phyloP scores from a whole-genome alignment of 2,329 filamentous ascomycete species.

The Teratosphaeria nubilosa region DNA sequence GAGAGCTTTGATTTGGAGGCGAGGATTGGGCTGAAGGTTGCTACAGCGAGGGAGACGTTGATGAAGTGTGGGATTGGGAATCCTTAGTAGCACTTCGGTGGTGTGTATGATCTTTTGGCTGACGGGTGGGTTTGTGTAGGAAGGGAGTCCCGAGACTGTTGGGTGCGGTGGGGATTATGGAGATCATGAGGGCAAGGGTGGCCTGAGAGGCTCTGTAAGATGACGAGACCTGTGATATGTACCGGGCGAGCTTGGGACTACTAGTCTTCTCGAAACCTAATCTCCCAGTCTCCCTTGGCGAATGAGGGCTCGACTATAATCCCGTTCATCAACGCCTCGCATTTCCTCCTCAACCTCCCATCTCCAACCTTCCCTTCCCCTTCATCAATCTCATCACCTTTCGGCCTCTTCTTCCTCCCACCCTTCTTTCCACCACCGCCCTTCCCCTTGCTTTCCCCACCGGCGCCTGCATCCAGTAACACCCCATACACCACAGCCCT shows the following conservation, averaged over 20 bases:
- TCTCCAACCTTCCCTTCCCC: slow-evolving; percentile 6
- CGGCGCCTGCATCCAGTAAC: slow-evolving; percentile 13
- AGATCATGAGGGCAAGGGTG: neutral
- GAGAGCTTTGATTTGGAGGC: slow-evolving; percentile 64
- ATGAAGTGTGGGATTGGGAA: slow-evolving; percentile 16
- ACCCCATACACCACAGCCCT: slow-evolving; percentile 50
- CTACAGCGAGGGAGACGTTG: slow-evolving; percentile 58
- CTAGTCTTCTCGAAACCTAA: slow-evolving; percentile 44
- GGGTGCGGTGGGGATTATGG: neutral
- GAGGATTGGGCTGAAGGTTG: slow-evolving; percentile 60
- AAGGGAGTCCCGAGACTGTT: neutral
- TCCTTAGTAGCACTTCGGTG: neutral
- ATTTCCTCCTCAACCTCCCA: slow-evolving; percentile 32
- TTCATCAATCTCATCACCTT: slow-evolving; percentile 11
- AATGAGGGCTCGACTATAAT: slow-evolving; percentile 50
- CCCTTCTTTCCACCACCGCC: neutral
- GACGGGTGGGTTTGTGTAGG: neutral
- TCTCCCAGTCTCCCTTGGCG: slow-evolving; percentile 51
- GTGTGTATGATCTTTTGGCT: neutral
- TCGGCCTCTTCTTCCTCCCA: neutral
- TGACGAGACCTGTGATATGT: neutral
- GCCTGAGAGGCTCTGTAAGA: neutral
- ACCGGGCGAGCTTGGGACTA: neutral
- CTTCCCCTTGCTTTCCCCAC: slow-evolving; percentile 4
- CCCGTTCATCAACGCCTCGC: slow-evolving; percentile 50